phyloP scores from a whole-genome alignment of 345 rosid genomes.

The Pseudoturritis turrita region DNA sequence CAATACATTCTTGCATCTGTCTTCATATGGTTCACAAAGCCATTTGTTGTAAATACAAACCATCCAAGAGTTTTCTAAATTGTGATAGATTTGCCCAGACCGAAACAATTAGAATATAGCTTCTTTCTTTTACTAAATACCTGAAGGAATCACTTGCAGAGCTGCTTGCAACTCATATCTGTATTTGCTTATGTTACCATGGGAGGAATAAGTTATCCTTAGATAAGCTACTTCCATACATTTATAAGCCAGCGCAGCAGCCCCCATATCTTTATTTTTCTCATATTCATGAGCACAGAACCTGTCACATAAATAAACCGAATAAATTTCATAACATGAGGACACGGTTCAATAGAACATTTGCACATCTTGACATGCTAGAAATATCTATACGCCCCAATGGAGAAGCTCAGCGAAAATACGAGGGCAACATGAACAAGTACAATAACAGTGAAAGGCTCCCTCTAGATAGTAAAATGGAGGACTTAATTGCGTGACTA shows the following conservation, averaged over 20 bases:
- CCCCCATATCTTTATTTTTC: slow-evolving; percentile 82
- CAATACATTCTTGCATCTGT: neutral
- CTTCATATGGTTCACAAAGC: neutral
- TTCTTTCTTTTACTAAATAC: slow-evolving; percentile 33
- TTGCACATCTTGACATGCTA: slow-evolving; percentile 14
- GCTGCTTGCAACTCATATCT: slow-evolving; percentile 65
- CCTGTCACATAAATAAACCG: slow-evolving; percentile 44
- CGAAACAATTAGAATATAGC: neutral
- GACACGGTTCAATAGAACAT: slow-evolving; percentile 13
- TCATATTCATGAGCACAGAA: slow-evolving; percentile 94
- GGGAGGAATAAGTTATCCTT: slow-evolving; percentile 74
- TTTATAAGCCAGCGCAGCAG: slow-evolving; percentile 97
- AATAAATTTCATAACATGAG: neutral
- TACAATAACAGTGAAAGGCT: slow-evolving; percentile 10
- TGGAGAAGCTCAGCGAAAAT: neutral
- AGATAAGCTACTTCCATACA: slow-evolving; percentile 95
- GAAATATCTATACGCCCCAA: neutral
- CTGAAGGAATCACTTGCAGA: slow-evolving; percentile 74
- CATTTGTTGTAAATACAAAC: neutral
- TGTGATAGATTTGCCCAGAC: neutral
- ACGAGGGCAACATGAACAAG: slow-evolving; percentile 19
- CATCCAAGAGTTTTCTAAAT: neutral
- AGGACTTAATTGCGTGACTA: neutral
- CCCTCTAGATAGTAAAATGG: slow-evolving; percentile 7
- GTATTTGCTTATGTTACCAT: slow-evolving; percentile 56